Base-by-base conservation (phyloP, 2,329 filamentous ascomycete species). In the Sphaerulina vaccinii region DNA sequence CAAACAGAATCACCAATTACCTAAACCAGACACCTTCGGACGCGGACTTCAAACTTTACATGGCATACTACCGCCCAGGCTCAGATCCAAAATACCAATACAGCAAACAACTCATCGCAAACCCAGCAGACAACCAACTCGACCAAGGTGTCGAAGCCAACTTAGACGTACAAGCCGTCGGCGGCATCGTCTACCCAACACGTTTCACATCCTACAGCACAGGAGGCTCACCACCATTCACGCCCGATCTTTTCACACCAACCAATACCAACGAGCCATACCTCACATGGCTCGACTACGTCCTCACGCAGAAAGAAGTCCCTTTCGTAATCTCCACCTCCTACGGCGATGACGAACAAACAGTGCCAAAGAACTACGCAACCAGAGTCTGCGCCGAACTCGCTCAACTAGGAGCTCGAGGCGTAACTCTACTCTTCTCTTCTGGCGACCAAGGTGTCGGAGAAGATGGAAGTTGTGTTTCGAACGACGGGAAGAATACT, bases 301-400 rank as follows among this genome's bases (percentile, higher is more conserved):
- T 86, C 2, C 76, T 84, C n/a, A 68, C 74, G 1, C 76, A 78
- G 46, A 62, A 67, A 0, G 68, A 79, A 16, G 73, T 87, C 1
- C 84, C 85, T 1, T 78, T 81, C 51, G 78, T 82, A 13, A 77
- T 87, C 61, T 80, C 77, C 39, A 83, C 80, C 5, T 85, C 82
- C 0, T 87, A 87, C 62, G 83, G 82, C 41, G 83, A 86, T 53
- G 77, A 81, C 44, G 85, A 87, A 67, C 80, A 85, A 62, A 78
- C 75, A 2, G 72, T 87, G 0, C 84, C 84, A 0, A 62, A 70
- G 2, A 74, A 76, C 23, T 88, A 86, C 61, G 79, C 80, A 10
- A 70, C 72, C 38, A 76, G 76, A 38, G 81, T 86, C 13, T 87
- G 84, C 72, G 77, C 79, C 54, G 71, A 83, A 61, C 83, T 85